Evolutionary conservation across 2,329 filamentous ascomycete species (phyloP).

Genomic region (Fonsecaea nubica): DNA sequence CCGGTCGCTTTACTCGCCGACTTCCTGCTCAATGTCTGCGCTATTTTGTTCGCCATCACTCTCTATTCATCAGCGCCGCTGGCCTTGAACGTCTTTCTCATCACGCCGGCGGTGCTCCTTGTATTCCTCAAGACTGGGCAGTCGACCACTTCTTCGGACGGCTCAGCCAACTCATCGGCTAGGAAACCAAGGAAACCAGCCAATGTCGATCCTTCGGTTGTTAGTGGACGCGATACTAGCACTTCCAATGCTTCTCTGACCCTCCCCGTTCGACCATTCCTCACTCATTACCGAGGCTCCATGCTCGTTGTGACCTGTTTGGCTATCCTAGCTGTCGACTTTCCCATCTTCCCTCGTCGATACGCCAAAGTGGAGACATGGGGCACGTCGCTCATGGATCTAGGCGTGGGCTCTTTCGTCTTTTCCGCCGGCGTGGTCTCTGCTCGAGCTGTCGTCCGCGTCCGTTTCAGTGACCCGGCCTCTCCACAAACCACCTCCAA

Average conservation of each 20-base stretch:
- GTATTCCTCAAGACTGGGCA: conserved; percentile 40
- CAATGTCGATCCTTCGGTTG: conserved; percentile 9
- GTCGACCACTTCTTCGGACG: conserved; percentile 8
- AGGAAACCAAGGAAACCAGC: conserved; percentile 14
- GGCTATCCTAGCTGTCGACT: conserved; percentile 96
- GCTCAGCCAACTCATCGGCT: conserved; percentile 36
- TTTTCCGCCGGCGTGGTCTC: conserved; percentile 93
- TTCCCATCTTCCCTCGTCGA: conserved; percentile 86
- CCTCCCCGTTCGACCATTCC: conserved; percentile 75
- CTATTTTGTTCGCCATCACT: conserved; percentile 83
- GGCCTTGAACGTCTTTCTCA: conserved; percentile 75
- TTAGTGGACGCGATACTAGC: not conserved
- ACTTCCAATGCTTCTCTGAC: conserved; percentile 15
- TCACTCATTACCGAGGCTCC: conserved; percentile 86
- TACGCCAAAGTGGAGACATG: conserved; percentile 99
- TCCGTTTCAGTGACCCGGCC: conserved; percentile 38
- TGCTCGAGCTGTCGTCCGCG: conserved; percentile 67
- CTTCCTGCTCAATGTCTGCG: conserved; percentile 84
- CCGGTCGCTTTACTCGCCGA: conserved; percentile 74
- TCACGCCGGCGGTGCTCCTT: conserved; percentile 72
- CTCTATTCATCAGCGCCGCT: conserved; percentile 78
- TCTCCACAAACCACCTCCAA: conserved; percentile 17
- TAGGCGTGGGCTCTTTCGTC: conserved; percentile 96
- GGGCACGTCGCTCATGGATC: conserved; percentile 98
- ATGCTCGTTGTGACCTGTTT: conserved; percentile 92